Evolutionary conservation across 2,329 filamentous ascomycete genomes (phyloP).

Genomic region (Huntiella savannae): DNA sequence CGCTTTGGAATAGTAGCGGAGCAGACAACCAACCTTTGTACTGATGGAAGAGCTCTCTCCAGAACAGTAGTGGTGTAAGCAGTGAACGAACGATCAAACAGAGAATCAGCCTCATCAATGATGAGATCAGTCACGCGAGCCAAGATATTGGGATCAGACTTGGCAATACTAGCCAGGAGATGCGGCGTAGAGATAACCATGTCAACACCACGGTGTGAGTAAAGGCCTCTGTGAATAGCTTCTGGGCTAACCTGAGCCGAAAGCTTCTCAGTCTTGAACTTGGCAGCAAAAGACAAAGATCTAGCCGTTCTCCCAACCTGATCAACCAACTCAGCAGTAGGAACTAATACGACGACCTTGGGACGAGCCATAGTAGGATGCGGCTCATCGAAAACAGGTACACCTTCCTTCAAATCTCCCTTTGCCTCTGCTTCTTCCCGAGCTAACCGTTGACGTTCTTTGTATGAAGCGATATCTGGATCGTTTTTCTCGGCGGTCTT

Average conservation of each 20-base stretch:
- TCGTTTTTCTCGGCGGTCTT: constrained; percentile 56
- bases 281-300: constrained; percentile 62
- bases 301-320: constrained; percentile 75
- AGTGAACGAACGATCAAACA: constrained; percentile 83
- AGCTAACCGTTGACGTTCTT: constrained; percentile 34
- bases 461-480: constrained; percentile 35
- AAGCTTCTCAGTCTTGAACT: constrained; percentile 69
- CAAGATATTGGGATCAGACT: constrained; percentile 78
- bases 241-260: constrained; percentile 58
- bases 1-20: constrained; percentile 88
- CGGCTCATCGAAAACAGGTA: constrained; percentile 36
- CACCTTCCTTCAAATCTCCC: constrained; percentile 13
- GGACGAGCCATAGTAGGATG: constrained; percentile 62
- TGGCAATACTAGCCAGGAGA: constrained; percentile 68
- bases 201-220: constrained; percentile 65
- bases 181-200: constrained; percentile 77
- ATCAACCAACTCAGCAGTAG: constrained; percentile 75
- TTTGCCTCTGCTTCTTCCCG: constrained; percentile 31
- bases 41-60: constrained; percentile 59
- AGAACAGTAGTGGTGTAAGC: constrained; percentile 67
- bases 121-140: constrained; percentile 80
- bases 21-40: constrained; percentile 78
- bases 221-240: constrained; percentile 70
- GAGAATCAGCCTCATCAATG: constrained; percentile 87
- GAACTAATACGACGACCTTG: constrained; percentile 68